phyloP scores from a whole-genome alignment of 345 rosid genomes.

The Aquilaria malaccensis region DNA sequence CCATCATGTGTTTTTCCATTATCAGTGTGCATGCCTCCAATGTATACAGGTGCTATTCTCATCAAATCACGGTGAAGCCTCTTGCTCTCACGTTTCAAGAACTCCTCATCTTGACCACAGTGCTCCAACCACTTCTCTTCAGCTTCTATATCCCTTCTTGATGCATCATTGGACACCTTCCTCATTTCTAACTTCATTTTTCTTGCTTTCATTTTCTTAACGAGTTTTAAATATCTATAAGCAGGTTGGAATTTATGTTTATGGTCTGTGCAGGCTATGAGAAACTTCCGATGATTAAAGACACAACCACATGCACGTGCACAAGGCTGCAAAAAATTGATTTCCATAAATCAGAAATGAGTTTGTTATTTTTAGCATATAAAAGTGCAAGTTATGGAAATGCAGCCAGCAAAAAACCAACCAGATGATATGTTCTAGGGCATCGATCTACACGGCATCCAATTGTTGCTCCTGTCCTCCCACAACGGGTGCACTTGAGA shows the following conservation, averaged over 20 bases:
- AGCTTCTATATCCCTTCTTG: conserved; percentile 87
- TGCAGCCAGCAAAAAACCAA: conserved; percentile 24
- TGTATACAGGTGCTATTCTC: conserved; percentile 94
- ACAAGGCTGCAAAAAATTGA: conserved; percentile 74
- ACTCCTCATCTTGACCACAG: conserved; percentile 99
- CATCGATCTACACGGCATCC: conserved; percentile 99
- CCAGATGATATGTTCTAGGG: conserved; percentile 98
- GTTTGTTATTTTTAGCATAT: conserved; percentile 10
- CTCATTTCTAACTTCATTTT: conserved; percentile 71
- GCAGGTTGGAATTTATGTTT: conserved; percentile 85
- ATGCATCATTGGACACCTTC: conserved; percentile 79
- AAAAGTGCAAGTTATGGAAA: conserved; percentile 6
- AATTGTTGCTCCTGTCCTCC: conserved; percentile 97
- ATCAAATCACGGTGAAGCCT: conserved; percentile 86
- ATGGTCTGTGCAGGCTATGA: conserved; percentile 96
- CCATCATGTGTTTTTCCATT: conserved; percentile 56
- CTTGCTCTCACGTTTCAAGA: conserved; percentile 93
- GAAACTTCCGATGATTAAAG: conserved; percentile 97
- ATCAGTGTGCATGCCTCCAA: conserved; percentile 70
- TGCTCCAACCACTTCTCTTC: conserved; percentile 99
- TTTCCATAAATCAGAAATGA: conserved; percentile 15
- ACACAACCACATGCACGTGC: conserved; percentile 92
- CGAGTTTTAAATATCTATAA: conserved; percentile 36
- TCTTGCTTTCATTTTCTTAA: conserved; percentile 77
- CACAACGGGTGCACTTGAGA: conserved; percentile 89